These are phyloP conservation scores for Talaromyces sp. DNA, from an alignment of 2,329 filamentous ascomycete species.

Conservation along the genomic window DNA sequence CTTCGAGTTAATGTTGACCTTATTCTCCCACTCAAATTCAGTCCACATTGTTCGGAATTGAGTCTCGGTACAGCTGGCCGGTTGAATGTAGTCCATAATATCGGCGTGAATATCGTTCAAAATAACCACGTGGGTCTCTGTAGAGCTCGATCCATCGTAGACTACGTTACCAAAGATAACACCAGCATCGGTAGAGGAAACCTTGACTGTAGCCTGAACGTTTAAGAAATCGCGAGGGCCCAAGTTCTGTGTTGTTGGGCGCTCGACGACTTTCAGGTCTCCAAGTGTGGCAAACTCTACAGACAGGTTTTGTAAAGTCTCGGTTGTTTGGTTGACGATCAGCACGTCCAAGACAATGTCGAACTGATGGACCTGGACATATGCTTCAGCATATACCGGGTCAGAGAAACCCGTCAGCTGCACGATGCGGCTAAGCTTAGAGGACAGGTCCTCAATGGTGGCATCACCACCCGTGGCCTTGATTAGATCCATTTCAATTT, in stretches of 20 bases:
- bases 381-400: conserved; percentile 96
- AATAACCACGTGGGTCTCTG: conserved; percentile 94
- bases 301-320: conserved; percentile 92
- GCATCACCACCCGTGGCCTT: conserved; percentile 89
- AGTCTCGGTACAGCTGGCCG: conserved; percentile 91
- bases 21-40: conserved; percentile 99
- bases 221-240: conserved; percentile 96
- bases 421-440: conserved; percentile 91
- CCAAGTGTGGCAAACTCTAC: conserved; percentile 98
- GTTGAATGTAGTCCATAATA: conserved; percentile 99
- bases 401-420: conserved; percentile 98
- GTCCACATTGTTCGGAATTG: conserved; percentile 99
- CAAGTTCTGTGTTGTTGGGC: conserved; percentile 92
- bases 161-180: conserved; percentile 99
- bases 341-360: conserved; percentile 96
- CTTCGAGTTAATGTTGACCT: conserved; percentile 99
- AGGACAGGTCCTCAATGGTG: conserved; percentile 76
- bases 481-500: conserved; percentile 84
- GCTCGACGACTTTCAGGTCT: conserved; percentile 95
- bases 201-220: conserved; percentile 97
- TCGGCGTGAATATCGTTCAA: conserved; percentile 97
- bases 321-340: conserved; percentile 92
- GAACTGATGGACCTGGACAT: conserved; percentile 98
- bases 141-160: conserved; percentile 88
- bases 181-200: conserved; percentile 94